Conservation (phyloP, 148 eudicot species). For the Selenicereus undatus region DNA sequence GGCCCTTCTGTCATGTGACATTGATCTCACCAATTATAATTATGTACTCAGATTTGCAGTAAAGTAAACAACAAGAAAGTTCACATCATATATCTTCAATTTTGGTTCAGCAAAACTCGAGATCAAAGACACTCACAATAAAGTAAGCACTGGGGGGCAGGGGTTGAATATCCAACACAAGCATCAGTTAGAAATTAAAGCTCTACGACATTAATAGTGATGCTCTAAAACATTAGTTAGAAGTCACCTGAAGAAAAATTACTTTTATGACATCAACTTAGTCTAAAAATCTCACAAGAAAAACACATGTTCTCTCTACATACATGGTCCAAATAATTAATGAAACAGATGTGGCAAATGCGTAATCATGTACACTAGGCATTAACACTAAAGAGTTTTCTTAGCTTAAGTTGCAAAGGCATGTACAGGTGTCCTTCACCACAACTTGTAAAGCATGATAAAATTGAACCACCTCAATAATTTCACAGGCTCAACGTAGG, state of each 20-base stretch:
- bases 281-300: neutral
- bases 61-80: neutral
- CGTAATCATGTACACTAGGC: neutral
- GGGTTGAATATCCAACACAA: no score
- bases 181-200: no score
- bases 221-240: slow-evolving; percentile 25
- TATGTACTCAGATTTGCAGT: neutral
- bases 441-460: neutral
- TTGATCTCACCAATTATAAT: neutral
- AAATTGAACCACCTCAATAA: neutral
- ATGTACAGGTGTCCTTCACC: no score
- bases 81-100: neutral
- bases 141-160: neutral
- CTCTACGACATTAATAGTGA: neutral
- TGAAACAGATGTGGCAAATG: neutral
- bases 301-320: neutral
- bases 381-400: neutral
- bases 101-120: neutral
- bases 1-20: neutral
- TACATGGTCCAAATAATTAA: neutral
- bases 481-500: neutral
- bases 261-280: neutral
- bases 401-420: neutral
- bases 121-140: neutral
- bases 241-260: slow-evolving; percentile 55